phyloP scores from a whole-genome alignment of 2,329 filamentous ascomycete genomes.

The Teratosphaeria pseudoeucalypti region DNA sequence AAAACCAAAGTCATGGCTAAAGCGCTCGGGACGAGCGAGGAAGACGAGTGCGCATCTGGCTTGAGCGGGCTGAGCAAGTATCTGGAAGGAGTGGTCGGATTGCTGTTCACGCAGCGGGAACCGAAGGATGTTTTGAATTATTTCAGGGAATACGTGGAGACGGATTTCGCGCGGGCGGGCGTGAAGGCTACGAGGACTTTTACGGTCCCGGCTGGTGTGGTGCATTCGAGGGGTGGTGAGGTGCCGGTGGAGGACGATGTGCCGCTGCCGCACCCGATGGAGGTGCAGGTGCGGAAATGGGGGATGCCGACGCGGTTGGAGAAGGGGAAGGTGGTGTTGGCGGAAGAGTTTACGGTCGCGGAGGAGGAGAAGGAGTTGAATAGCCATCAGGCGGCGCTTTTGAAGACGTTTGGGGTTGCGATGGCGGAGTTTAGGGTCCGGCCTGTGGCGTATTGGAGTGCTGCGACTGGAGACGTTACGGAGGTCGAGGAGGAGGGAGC shows the following conservation, averaged over 20 bases:
- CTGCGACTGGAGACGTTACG: constrained; percentile 23
- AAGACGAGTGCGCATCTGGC: constrained; percentile 67
- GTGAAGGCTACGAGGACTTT: constrained; percentile 64
- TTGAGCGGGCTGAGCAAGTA: constrained; percentile 59
- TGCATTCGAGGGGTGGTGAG: constrained; percentile 71
- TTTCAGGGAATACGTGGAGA: constrained; percentile 61
- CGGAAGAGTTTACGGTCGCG: constrained; percentile 66
- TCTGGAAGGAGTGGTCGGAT: constrained; percentile 73
- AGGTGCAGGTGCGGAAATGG: constrained; percentile 80
- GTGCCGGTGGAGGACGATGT: constrained; percentile 72
- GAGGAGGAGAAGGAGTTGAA: constrained; percentile 76
- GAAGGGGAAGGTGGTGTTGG: constrained; percentile 76
- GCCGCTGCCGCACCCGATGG: constrained; percentile 74
- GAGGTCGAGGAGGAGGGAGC: constrained; percentile 17
- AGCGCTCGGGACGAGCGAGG: constrained; percentile 66
- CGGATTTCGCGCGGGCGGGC: constrained; percentile 87
- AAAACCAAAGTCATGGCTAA: constrained; percentile 99
- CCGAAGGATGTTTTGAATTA: constrained; percentile 58
- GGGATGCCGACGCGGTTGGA: constrained; percentile 82
- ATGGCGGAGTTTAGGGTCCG: constrained; percentile 83
- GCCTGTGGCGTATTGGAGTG: constrained; percentile 50
- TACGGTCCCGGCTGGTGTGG: constrained; percentile 68
- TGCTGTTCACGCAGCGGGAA: constrained; percentile 77
- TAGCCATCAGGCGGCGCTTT: constrained; percentile 78
- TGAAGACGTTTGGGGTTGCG: constrained; percentile 89